Base-by-base conservation (phyloP, 805 yeast genomes). In the Teunomyces stri region DNA sequence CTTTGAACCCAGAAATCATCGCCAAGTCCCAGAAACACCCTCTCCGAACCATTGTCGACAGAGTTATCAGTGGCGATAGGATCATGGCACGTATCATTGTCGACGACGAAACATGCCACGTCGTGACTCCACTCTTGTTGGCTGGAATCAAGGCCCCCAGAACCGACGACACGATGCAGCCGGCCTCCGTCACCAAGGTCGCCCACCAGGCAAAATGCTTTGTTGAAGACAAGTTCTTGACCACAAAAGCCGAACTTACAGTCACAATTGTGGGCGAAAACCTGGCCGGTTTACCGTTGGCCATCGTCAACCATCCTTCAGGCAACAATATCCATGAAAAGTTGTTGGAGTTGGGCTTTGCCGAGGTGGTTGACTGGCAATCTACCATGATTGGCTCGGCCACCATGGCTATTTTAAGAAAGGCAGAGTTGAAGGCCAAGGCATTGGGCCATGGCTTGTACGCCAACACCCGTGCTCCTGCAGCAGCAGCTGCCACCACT, bases 291-390 rank as follows among this genome's bases (percentile, higher is more conserved):
- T 76, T 82, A 22, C 78, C 84, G 6, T 70, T 84, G 46, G 87
- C 76, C 15, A 67, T 78, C 42, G 63, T 88, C 31, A 60, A 72
- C 46, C 92, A 87, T 59, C 89, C 95, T 28, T 85, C 87, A 4
- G 96, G 96, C 13, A 72, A 71, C 55, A 82, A 83, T 51, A 82
- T 88, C 56, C 81, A 85, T 48, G 86, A 82, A 53, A 79, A 80
- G 52, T 68, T 89, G 47, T 73, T 89, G 49, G 80, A 77, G 47
- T 74, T 73, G 46, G 96, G 96, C 9, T 72, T 84, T 27, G 96
- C 85, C 10, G 83, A 81, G 53, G 81, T 88, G 42, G 79, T 82
- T 21, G 96, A 89, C 62, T 84, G 92, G 89, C 96, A 89, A 61
- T 80, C 89, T 1, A 60, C 78, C 11, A 56, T 81, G 36, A 69